Base-by-base conservation (phyloP, 2,329 filamentous ascomycete genomes). In the Epichloe festucae region DNA sequence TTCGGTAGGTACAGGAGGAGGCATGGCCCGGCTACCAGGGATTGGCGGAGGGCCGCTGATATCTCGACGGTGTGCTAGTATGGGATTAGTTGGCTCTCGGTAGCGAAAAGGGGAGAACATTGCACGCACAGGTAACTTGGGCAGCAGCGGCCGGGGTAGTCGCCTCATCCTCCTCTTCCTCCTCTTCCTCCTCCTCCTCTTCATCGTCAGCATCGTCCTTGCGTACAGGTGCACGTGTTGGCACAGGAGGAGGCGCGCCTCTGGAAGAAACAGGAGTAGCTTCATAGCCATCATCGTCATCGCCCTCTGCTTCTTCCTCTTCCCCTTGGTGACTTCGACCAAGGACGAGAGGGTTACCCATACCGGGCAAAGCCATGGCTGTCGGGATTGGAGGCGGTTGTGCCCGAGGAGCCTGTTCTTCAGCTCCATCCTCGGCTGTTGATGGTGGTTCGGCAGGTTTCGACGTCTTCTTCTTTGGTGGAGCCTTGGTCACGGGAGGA, bases 341-440 rank as follows among this genome's bases (percentile, higher is more conserved):
- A n/a, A 68, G 62, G 48, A 71, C 77, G 58, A 64, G 74, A 56
- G 74, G 75, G 52, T 75, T 76, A 55, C 79, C 76, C 78, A 95
- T 81, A 10, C 87, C 87, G 14, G 87, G 87, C 53, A 95, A 68
- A 64, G 77, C 71, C 73, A 83, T 81, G 68, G 81, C 75, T 11
- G 69, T 72, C 4, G 80, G 78, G 19, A 84, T 68, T 6, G 79
- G 77, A 38, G 78, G 75, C 23, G 76, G 73, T n/a, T 10, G 40
- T 46, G 64, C 62, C 39, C 68, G 68, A 51, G 67, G 59, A 48
- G 65, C 65, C 23, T 67, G 63, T 48, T 77, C 72, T 5, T 73
- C 71, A 4, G 65, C 64, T 39, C 72, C 67, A 52, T 77, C 76
- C 46, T 66, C 53, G 5, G 70, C 43, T 61, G 58, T 48, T 62